phyloP scores from a whole-genome alignment of 805 yeast species.

The Candida xiaguanensis region DNA sequence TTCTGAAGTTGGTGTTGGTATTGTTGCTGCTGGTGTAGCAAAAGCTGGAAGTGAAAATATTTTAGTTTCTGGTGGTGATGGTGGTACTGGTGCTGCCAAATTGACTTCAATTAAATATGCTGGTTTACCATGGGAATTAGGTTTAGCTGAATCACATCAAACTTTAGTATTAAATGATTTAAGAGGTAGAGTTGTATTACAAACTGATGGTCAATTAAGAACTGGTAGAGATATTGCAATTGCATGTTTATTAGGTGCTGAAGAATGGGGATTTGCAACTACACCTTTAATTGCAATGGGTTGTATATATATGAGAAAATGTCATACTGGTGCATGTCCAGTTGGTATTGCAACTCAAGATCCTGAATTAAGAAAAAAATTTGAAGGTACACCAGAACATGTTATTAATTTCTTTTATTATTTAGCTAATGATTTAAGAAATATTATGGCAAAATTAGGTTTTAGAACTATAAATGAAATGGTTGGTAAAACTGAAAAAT shows the following conservation, averaged over 20 bases:
- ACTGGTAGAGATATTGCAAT: slow-evolving; percentile 97
- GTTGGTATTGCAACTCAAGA: slow-evolving; percentile 99
- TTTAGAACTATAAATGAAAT: slow-evolving; percentile 94
- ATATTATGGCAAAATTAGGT: slow-evolving; percentile 91
- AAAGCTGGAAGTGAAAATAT: slow-evolving; percentile 98
- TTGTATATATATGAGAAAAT: slow-evolving; percentile 91
- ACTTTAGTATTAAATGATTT: slow-evolving; percentile 92
- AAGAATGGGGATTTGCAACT: slow-evolving; percentile 97
- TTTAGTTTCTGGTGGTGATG: slow-evolving; percentile 95
- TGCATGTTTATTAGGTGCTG: slow-evolving; percentile 96
- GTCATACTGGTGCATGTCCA: slow-evolving; percentile 88
- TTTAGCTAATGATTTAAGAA: slow-evolving; percentile 86
- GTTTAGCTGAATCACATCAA: slow-evolving; percentile 97
- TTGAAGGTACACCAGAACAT: slow-evolving; percentile 96
- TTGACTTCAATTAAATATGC: slow-evolving; percentile 97
- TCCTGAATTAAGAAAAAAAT: slow-evolving; percentile 87
- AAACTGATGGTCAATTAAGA: slow-evolving; percentile 97
- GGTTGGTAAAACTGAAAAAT: slow-evolving; percentile 96
- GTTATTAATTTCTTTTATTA: slow-evolving; percentile 97
- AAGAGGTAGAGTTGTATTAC: slow-evolving; percentile 92
- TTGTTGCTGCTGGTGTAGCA: slow-evolving; percentile 98
- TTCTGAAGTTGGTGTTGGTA: slow-evolving; percentile 98
- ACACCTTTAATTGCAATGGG: slow-evolving; percentile 97
- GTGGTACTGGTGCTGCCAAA: slow-evolving; percentile 99
- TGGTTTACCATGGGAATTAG: slow-evolving; percentile 98